These are phyloP conservation scores for Fulvia fulva DNA, from an alignment of 2,329 filamentous ascomycete species.

Conservation along the genomic window DNA sequence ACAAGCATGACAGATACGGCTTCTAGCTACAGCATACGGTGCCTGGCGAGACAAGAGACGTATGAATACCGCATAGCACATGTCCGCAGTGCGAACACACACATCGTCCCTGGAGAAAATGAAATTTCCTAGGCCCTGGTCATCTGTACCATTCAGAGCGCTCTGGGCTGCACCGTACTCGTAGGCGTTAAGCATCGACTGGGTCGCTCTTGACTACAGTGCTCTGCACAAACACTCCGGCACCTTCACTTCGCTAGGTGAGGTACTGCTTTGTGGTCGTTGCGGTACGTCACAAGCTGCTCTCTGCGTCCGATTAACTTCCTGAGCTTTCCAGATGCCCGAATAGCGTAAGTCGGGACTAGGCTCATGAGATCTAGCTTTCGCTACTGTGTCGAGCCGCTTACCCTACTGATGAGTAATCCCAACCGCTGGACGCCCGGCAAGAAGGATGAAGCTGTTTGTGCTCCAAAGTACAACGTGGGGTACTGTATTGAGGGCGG, in stretches of 20 bases:
- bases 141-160: too few species aligned
- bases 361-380: background rate
- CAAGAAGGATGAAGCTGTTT: background rate
- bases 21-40: background rate
- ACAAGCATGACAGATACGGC: background rate
- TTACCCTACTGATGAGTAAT: background rate
- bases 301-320: background rate
- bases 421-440: slow-evolving; percentile 4
- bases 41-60: background rate
- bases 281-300: background rate
- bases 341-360: background rate
- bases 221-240: too few species aligned
- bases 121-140: too few species aligned
- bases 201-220: too few species aligned
- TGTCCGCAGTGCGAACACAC: too few species aligned
- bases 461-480: background rate
- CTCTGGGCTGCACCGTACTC: too few species aligned
- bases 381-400: background rate
- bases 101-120: too few species aligned
- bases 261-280: background rate
- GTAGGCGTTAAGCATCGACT: too few species aligned
- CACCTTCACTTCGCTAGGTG: too few species aligned
- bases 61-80: background rate
- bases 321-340: background rate
- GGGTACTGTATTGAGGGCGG: background rate